Evolutionary conservation across 352 stramenopile species (phyloP).

Genomic region (Globisporangium perplexum): DNA sequence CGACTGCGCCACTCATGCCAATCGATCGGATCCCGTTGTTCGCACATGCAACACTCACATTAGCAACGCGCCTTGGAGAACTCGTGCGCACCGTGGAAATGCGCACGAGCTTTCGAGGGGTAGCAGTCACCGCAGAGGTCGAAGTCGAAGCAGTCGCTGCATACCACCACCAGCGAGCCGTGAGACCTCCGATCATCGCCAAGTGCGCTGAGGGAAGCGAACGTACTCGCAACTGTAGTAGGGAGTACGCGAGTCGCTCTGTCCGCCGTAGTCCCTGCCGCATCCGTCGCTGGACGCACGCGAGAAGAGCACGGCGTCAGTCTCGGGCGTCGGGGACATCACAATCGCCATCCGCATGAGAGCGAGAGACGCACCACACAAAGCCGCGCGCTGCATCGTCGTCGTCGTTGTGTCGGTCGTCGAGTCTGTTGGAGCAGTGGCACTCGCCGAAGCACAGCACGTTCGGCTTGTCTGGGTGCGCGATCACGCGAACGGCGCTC

Average conservation of each 20-base stretch:
- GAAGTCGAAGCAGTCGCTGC: constrained; percentile 32
- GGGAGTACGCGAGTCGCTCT: neutral
- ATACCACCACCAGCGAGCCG: neutral
- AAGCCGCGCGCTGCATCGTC: constrained; percentile 5
- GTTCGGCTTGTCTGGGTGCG: constrained; percentile 19
- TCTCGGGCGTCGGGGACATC: neutral
- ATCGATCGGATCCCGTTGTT: neutral
- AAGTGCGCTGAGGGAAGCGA: no score
- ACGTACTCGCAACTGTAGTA: constrained; percentile 20
- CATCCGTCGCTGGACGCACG: constrained; percentile 8
- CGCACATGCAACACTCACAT: neutral
- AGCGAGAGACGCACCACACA: constrained; percentile 10
- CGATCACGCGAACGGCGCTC: constrained; percentile 16
- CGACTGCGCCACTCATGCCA: neutral
- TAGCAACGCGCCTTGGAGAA: constrained; percentile 9
- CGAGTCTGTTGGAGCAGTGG: constrained; percentile 15
- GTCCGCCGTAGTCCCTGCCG: neutral
- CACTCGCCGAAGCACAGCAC: constrained; percentile 34
- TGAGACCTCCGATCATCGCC: neutral
- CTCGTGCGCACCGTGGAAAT: constrained; percentile 8
- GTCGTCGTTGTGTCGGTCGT: constrained; percentile 12
- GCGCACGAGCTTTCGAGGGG: neutral
- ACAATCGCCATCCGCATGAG: neutral
- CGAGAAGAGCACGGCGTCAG: neutral
- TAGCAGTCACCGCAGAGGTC: constrained; percentile 22